Percentiles rank a stretch among this genome's conserved stretches.
Conservation (phyloP, 2,329 filamentous ascomycete genomes). For the Cadophora sp. region DNA sequence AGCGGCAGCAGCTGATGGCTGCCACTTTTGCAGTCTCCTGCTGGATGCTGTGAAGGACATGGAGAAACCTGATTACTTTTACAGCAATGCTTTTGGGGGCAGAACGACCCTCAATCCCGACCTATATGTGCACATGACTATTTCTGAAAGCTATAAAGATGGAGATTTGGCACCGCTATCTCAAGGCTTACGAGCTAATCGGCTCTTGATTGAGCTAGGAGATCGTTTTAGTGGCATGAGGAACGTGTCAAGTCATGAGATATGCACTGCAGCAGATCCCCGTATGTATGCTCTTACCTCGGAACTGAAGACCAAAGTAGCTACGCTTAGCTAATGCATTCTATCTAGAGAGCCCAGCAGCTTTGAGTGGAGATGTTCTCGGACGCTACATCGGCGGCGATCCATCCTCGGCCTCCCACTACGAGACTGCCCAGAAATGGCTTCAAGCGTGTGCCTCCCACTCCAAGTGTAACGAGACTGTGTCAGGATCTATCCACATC, state of each 20-base stretch:
- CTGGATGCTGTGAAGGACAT: conserved; percentile 17
- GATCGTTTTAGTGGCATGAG: conserved; percentile 16
- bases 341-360: conserved; percentile 9
- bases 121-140: conserved; percentile 20
- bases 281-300: not conserved
- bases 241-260: conserved; percentile 10
- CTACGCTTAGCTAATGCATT: not conserved
- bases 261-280: conserved; percentile 14
- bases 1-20: conserved; percentile 1
- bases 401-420: conserved; percentile 5
- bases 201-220: conserved; percentile 12
- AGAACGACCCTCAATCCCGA: conserved; percentile 5
- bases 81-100: conserved; percentile 8
- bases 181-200: not conserved
- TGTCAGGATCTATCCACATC: conserved; percentile 9
- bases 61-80: conserved; percentile 16
- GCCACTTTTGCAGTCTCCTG: conserved; percentile 13
- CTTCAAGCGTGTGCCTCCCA: conserved; percentile 12
- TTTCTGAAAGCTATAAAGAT: conserved; percentile 13
- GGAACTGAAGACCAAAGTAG: too few relatives aligned
- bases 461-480: conserved; percentile 21
- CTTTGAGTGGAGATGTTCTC: conserved; percentile 10
- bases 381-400: conserved; percentile 16
- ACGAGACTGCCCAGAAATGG: conserved; percentile 10
- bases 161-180: not conserved